Percentiles rank a stretch among this genome's conserved stretches.
phyloP scores from a whole-genome alignment of 176 grass and related monocot species.

The Oryza officinalis region DNA sequence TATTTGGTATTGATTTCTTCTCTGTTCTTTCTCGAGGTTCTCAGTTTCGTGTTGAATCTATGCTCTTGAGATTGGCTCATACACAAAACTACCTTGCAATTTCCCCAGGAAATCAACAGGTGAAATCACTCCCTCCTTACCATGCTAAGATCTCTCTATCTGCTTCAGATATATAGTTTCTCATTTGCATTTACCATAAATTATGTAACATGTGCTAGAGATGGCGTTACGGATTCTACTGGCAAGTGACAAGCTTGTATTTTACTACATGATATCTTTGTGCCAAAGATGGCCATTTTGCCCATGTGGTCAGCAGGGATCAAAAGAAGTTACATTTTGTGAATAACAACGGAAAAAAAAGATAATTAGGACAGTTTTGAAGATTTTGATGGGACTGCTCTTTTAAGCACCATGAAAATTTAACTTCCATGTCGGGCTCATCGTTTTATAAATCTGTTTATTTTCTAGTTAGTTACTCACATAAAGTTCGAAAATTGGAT shows the following conservation, averaged over 20 bases:
- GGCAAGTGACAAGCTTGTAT: background rate
- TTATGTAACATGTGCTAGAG: slow-evolving; percentile 1
- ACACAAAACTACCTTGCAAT: slow-evolving; percentile 98
- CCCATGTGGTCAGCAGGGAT: background rate
- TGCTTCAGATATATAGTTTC: slow-evolving; percentile 20
- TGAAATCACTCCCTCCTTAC: slow-evolving; percentile 14
- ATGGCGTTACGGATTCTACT: slow-evolving; percentile 9
- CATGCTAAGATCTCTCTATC: slow-evolving; percentile 8
- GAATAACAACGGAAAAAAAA: background rate
- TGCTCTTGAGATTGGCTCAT: slow-evolving; percentile 94
- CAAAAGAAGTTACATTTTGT: slow-evolving; percentile 13
- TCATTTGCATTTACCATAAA: slow-evolving; percentile 13
- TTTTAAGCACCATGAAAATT: slow-evolving; percentile 1
- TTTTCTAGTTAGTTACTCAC: background rate
- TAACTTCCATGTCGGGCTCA: background rate
- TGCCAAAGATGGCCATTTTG: background rate
- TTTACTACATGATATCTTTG: slow-evolving; percentile 1
- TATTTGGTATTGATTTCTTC: slow-evolving; percentile 99
- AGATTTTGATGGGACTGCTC: background rate
- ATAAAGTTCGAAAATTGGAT: slow-evolving; percentile 4
- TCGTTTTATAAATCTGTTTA: background rate
- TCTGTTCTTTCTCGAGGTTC: slow-evolving; percentile 96
- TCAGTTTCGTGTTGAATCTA: slow-evolving; percentile 95
- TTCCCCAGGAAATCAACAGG: slow-evolving; percentile 92
- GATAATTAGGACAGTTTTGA: background rate